Evolutionary conservation across 345 rosid genomes (phyloP), one percentile per base, ranked within the genome.

Genomic region (Triadica sebifera): DNA sequence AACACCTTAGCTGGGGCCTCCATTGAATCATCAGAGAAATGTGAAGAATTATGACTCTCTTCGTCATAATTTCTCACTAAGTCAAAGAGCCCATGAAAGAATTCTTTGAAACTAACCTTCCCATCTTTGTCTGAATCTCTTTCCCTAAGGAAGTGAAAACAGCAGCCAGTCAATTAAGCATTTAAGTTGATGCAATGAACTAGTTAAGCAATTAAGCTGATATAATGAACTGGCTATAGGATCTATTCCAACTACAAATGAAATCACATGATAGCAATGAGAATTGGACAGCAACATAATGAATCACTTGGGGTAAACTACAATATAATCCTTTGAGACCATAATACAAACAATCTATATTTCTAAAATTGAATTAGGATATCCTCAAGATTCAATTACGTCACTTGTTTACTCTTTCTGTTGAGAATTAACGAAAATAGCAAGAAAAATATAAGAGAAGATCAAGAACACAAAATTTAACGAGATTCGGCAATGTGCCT

Each of bases 71-170:
- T 88, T 76, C 96, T 86, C 65, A 96, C 91, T 78, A 93, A 75
- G 85, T 95, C 97, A 80, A 95, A 95, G 56, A 95, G 86, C 43
- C 98, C 97, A 55, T 88, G 97, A 81, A 85, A 96, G 81, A 90
- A 96, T 85, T 93, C 98, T 61, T 90, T 66, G 59, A 93, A 96
- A 68, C 80, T 83, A 69, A 96, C 83, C 78, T 90, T 91, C 66
- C 98, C 98, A 83, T 93, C 98, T 85, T 84, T 86, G 84, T 91
- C 96, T 5, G 92, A 77, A 87, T 96, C 98, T 79, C 99, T 84
- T 85, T 96, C 99, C 85, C 98, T 93, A 77, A 24, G 45, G 64
- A 24, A 56, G 75, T 65, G 34, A 72, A 56, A 68, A 78, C 74
- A 59, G 74, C 63, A 24, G 52, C 70, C 19, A 79, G 55, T 49